Percentiles rank a stretch among this genome's conserved stretches.
These are phyloP conservation scores for Cutaneotrichosporon cutaneum DNA, from an alignment of 1,284 basidiomycete genomes.

Conservation along the genomic window DNA sequence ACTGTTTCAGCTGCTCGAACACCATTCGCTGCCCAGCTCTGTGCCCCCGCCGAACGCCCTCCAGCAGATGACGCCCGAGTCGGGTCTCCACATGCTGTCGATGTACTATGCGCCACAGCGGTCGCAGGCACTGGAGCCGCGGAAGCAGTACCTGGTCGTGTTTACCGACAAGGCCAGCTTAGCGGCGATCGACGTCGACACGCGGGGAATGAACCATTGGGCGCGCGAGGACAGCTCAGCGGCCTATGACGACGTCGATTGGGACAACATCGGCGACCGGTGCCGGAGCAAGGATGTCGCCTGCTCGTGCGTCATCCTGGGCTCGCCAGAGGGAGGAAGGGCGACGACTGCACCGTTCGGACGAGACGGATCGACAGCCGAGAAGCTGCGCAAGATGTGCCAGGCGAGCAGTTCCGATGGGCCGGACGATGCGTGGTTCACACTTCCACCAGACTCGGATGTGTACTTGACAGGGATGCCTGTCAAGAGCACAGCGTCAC, in stretches of 20 bases:
- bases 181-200: constrained; percentile 21
- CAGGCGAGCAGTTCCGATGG: constrained; percentile 18
- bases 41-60: constrained; percentile 16
- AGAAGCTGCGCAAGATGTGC: constrained; percentile 28
- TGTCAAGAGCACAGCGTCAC: constrained; percentile 10
- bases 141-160: constrained; percentile 24
- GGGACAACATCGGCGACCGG: constrained; percentile 24
- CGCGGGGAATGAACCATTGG: constrained; percentile 16
- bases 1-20: constrained; percentile 22
- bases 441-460: constrained; percentile 17
- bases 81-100: constrained; percentile 23
- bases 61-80: constrained; percentile 20
- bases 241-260: constrained; percentile 24
- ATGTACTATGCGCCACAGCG: constrained; percentile 18
- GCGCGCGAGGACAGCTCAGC: constrained; percentile 20
- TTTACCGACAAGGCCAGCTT: constrained; percentile 25
- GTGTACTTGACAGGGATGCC: constrained; percentile 20
- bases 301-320: constrained; percentile 25
- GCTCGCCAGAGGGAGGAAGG: constrained; percentile 13
- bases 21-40: constrained; percentile 18
- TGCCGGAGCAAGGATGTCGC: constrained; percentile 25
- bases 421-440: constrained; percentile 21
- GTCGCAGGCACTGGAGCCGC: constrained; percentile 1
- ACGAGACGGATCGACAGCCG: constrained; percentile 21
- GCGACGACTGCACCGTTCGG: constrained; percentile 8